Conservation (phyloP, 345 rosid genomes). For the Gossypioides kirkii region DNA sequence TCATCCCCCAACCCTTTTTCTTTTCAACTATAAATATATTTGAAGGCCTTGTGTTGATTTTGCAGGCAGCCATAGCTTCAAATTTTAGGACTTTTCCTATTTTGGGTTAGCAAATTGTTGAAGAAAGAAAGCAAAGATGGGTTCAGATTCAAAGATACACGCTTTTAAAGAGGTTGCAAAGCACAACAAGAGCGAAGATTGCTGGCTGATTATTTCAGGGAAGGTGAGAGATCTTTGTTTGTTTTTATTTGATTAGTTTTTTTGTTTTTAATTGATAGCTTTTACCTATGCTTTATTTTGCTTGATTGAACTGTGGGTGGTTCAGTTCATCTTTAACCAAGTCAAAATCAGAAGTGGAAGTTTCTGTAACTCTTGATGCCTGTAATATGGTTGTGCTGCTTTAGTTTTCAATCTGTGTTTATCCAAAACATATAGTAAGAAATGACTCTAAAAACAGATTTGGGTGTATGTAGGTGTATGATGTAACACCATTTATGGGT, state of each 20-base stretch:
- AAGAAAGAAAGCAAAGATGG: slow-evolving; percentile 32
- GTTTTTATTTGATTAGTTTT: not conserved
- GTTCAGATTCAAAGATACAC: slow-evolving; percentile 50
- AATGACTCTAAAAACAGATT: too few species aligned
- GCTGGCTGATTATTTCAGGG: slow-evolving; percentile 82
- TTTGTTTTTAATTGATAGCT: not conserved
- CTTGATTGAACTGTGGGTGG: not conserved
- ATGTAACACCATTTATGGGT: slow-evolving; percentile 92
- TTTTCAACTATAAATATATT: not conserved
- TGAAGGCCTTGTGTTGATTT: not conserved
- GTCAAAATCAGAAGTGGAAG: not conserved
- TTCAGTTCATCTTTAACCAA: not conserved
- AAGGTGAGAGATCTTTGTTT: slow-evolving; percentile 56
- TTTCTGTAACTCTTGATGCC: not conserved
- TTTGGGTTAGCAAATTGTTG: too few species aligned
- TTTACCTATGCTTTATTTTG: not conserved
- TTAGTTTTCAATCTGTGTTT: not conserved
- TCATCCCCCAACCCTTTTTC: not conserved
- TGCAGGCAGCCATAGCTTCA: not conserved
- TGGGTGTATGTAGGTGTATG: slow-evolving; percentile 49
- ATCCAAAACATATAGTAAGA: too few species aligned
- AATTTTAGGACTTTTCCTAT: too few species aligned
- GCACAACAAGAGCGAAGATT: slow-evolving; percentile 81
- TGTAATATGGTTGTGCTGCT: not conserved
- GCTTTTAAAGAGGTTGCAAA: slow-evolving; percentile 65